Base-by-base conservation (phyloP, 345 rosid species). In the Zanthoxylum bungeanum region DNA sequence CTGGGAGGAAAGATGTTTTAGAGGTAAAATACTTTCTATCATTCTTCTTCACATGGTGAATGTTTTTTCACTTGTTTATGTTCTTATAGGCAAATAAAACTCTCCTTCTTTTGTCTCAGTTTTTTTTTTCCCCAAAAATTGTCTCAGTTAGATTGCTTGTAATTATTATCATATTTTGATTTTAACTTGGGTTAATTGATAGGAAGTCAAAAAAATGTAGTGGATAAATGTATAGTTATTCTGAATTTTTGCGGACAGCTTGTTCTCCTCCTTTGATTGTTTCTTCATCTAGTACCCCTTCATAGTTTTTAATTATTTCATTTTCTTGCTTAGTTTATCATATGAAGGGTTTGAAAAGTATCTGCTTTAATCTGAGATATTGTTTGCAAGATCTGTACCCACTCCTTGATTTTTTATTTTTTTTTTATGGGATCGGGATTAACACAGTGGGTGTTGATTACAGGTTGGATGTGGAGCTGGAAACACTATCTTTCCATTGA, bases 391-490 rank as follows among this genome's bases (percentile, higher is more conserved):
- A n/a, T n/a, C n/a, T n/a, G n/a, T n/a, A n/a, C n/a, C n/a, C n/a
- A n/a, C n/a, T n/a, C n/a, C n/a, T n/a, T n/a, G n/a, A n/a, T n/a
- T n/a, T n/a, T n/a, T n/a, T n/a, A n/a, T n/a, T n/a, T n/a, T n/a
- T n/a, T n/a, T n/a, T n/a, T n/a, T n/a, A n/a, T 30, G 1, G 36
- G 33, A 36, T 49, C 46, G 1, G 28, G 42, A 36, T 49, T 55
- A 46, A 50, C 21, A 24, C 64, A 36, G 56, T 8, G 27, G 22
- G 55, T 59, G 49, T 53, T 69, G 70, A 46, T 73, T 64, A 69
- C 84, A 94, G 98, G 86, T 92, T 68, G 98, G 98, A 17, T 92
- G 98, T 80, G 98, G 98, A 70, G 95, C 92, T 82, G 98, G 97
- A 77, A 94, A 92, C 79, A 87, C 98, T 51, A 83, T 85, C 40